Evolutionary conservation across 805 yeast genomes (phyloP).

Genomic region (Candida ascalaphidarum): DNA sequence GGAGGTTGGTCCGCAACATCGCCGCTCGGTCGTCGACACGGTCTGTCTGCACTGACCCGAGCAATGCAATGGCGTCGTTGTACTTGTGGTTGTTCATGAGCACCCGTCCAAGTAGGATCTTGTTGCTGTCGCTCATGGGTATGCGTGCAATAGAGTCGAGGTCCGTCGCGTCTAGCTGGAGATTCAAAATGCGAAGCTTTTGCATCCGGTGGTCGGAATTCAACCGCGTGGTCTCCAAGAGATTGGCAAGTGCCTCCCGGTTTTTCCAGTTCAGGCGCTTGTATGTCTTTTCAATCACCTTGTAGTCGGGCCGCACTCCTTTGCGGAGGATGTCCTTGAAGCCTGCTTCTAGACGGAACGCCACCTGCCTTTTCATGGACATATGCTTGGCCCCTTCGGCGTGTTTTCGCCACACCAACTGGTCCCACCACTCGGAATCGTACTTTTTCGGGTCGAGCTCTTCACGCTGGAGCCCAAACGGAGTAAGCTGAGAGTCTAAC

Average conservation of each 20-base stretch:
- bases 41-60: conserved; percentile 11
- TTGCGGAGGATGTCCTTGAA: conserved; percentile 20
- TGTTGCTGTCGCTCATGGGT: conserved; percentile 16
- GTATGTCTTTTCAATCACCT: conserved; percentile 23
- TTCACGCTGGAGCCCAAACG: conserved; percentile 15
- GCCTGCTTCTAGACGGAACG: conserved; percentile 23
- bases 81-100: conserved; percentile 18
- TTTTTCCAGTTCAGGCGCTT: conserved; percentile 14
- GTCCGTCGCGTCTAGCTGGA: conserved; percentile 7
- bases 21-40: conserved; percentile 18
- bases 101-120: conserved; percentile 19
- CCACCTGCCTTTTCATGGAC: conserved; percentile 15
- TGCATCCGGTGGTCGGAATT: conserved; percentile 9
- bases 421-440: conserved; percentile 13
- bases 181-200: conserved; percentile 10
- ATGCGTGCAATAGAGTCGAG: conserved; percentile 7
- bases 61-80: conserved; percentile 13
- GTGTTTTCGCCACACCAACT: conserved; percentile 8
- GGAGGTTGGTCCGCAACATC: conserved; percentile 17
- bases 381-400: conserved; percentile 4
- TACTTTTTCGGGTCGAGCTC: conserved; percentile 15
- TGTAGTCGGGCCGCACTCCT: conserved; percentile 28
- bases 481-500: conserved; percentile 17
- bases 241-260: conserved; percentile 14
- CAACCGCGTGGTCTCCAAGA: conserved; percentile 9